phyloP scores from a whole-genome alignment of 768 basidiomycete genomes.

The Calvatia gigantea region DNA sequence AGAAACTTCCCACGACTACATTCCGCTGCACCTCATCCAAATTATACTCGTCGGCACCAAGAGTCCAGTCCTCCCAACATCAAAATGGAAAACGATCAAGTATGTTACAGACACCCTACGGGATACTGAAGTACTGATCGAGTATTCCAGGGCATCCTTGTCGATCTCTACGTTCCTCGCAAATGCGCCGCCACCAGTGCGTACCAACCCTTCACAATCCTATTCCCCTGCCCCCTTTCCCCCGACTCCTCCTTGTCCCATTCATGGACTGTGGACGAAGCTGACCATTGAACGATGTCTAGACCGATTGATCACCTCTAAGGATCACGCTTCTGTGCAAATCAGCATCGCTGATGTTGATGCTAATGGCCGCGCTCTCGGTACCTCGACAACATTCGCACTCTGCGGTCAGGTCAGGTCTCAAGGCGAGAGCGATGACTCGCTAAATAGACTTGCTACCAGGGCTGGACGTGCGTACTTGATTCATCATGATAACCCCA shows the following conservation, averaged over 20 bases:
- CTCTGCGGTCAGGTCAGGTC: conserved; percentile 93
- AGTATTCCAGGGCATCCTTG: conserved; percentile 80
- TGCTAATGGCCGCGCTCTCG: conserved; percentile 74
- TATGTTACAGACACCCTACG: conserved; percentile 33
- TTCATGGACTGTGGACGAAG: background rate
- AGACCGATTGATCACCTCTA: conserved; percentile 98
- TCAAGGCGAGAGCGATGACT: conserved; percentile 95
- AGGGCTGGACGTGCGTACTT: conserved; percentile 83
- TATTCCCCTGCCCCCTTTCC: background rate
- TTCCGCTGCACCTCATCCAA: background rate
- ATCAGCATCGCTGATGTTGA: conserved; percentile 95
- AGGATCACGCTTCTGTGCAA: conserved; percentile 99
- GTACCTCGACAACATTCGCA: conserved; percentile 87
- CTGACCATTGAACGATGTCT: background rate
- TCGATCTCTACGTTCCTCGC: conserved; percentile 99
- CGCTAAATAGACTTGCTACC: conserved; percentile 93
- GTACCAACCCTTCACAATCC: conserved; percentile 27
- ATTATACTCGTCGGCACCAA: background rate
- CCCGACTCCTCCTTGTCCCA: background rate
- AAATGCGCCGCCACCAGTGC: conserved; percentile 97
- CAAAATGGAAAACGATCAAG: conserved; percentile 91
- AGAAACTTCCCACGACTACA: conserved; percentile 4
- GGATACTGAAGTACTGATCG: conserved; percentile 4
- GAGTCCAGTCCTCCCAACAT: conserved; percentile 18
- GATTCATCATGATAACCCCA: background rate